Conservation (phyloP, 331 rosid genomes). For the Phaseolus coccineus region DNA sequence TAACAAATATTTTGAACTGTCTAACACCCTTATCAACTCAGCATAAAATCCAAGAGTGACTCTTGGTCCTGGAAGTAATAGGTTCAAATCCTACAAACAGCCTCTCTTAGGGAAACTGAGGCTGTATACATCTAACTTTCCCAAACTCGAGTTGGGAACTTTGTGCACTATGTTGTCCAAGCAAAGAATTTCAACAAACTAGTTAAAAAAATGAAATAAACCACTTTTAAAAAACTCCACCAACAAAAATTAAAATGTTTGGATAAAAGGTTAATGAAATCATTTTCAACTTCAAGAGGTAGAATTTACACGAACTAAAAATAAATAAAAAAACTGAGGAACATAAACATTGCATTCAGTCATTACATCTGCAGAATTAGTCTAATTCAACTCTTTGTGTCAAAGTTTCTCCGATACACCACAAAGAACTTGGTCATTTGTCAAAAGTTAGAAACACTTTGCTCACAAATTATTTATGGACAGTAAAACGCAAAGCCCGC, state of each 20-base stretch:
- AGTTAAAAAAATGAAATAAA: background rate
- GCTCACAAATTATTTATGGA: slow-evolving; percentile 26
- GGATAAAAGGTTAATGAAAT: background rate
- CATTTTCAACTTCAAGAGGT: background rate
- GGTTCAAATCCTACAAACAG: background rate
- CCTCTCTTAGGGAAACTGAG: background rate
- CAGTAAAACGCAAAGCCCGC: slow-evolving; percentile 4
- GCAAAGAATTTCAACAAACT: background rate
- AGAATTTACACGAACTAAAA: background rate
- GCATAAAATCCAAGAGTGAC: background rate
- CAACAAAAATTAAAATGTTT: background rate
- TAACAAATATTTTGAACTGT: background rate
- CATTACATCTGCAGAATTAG: slow-evolving; percentile 8
- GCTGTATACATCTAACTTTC: background rate
- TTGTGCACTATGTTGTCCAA: background rate
- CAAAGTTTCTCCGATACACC: slow-evolving; percentile 18
- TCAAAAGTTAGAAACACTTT: background rate
- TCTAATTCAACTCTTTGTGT: background rate
- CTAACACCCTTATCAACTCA: background rate
- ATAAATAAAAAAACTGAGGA: background rate
- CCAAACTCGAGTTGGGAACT: background rate
- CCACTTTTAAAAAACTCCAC: background rate
- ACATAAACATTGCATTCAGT: background rate
- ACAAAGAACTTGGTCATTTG: slow-evolving; percentile 13
- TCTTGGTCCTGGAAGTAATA: background rate